phyloP scores from a whole-genome alignment of 2,329 filamentous ascomycete genomes.

The Metarhizium anisopliae region DNA sequence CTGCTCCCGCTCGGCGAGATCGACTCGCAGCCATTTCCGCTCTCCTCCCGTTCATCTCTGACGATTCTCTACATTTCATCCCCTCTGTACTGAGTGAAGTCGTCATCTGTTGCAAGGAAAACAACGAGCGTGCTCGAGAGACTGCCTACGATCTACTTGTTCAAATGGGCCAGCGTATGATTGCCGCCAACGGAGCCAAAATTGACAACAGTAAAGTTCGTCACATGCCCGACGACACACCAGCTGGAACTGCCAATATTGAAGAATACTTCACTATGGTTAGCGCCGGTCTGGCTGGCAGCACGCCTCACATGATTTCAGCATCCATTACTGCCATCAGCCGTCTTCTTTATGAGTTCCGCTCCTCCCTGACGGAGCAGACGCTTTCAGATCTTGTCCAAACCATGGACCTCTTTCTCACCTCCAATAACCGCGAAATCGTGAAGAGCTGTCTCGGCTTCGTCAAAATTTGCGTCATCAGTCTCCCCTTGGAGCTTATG shows the following conservation, averaged over 20 bases:
- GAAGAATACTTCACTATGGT: slow-evolving; percentile 99
- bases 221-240: slow-evolving; percentile 75
- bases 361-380: slow-evolving; percentile 55
- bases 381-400: slow-evolving; percentile 79
- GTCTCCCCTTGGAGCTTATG: slow-evolving; percentile 71
- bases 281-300: slow-evolving; percentile 84
- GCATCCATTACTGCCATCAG: slow-evolving; percentile 93
- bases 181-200: slow-evolving; percentile 51
- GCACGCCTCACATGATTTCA: slow-evolving; percentile 93
- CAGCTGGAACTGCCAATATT: slow-evolving; percentile 67
- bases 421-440: slow-evolving; percentile 93
- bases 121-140: slow-evolving; percentile 88
- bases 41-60: slow-evolving; percentile 69
- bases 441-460: slow-evolving; percentile 92
- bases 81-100: slow-evolving; percentile 87
- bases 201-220: slow-evolving; percentile 83
- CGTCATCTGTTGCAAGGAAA: slow-evolving; percentile 93
- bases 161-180: slow-evolving; percentile 76
- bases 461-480: slow-evolving; percentile 90
- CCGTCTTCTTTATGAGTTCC: slow-evolving; percentile 89
- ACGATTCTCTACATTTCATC: slow-evolving; percentile 81
- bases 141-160: slow-evolving; percentile 86
- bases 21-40: slow-evolving; percentile 74
- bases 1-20: slow-evolving; percentile 77
- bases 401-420: slow-evolving; percentile 92